Base-by-base conservation (phyloP, 257 asterid species). In the Solanum appendiculatum region DNA sequence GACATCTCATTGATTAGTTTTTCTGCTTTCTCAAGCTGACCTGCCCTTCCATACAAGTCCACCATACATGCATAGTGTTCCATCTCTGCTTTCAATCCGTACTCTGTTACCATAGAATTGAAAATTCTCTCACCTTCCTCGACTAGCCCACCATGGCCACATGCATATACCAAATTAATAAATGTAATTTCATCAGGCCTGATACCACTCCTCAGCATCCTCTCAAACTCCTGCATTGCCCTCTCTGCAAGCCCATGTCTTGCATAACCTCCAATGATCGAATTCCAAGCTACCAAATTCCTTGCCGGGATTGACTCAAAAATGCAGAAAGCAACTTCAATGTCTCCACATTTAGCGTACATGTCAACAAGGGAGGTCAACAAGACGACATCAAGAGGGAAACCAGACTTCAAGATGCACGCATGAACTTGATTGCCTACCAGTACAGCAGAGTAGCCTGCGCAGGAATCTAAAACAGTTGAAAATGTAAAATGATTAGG, bases 311-410 rank as follows among this genome's bases (percentile, higher is more conserved):
- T 78, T 1, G 39, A 78, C 84, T 78, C 63, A 42, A 78, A 78
- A 25, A 78, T 44, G 25, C 39, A 15, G 84, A 78, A 78, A 16
- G 84, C 84, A 44, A 78, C 37, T 46, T 90, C 94, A 74, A 91
- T 54, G 15, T 91, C 90, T n/a, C 98, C 96, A 86, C 98, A 94
- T 89, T 93, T 95, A 63, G 96, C 94, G 42, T 92, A 94, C 98
- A 93, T 95, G 89, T 94, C 95, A 34, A 94, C 63, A 27, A 93
- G 94, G 63, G 96, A 92, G 85, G 86, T 95, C 95, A 34, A 97
- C 95, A 13, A 92, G 93, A 29, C 91, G 91, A 63, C 92, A 48
- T 68, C 97, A 94, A 8, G 97, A 91, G 54, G 94, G 92, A 83
- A 78, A 78, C 84, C 84, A 2, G 84, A 27, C 84, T 78, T 78